phyloP scores from a whole-genome alignment of 306 rosid genomes.

The Prunus salicina region DNA sequence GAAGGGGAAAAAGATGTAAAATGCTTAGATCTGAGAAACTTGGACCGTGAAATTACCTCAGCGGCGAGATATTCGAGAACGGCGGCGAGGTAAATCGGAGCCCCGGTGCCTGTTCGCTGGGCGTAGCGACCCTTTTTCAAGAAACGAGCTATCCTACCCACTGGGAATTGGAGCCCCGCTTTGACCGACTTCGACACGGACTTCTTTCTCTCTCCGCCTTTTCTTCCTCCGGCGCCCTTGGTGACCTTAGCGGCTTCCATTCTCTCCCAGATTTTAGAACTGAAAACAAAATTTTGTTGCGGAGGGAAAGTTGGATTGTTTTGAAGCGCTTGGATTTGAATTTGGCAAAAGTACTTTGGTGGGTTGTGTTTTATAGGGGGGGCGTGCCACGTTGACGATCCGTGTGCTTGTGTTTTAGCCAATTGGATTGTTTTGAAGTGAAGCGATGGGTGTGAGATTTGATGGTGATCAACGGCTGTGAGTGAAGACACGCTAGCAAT shows the following conservation, averaged over 20 bases:
- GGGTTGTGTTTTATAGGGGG: conserved; percentile 15
- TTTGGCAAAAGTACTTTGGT: not conserved
- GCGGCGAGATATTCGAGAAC: conserved; percentile 85
- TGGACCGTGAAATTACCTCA: conserved; percentile 36
- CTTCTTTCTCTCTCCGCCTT: conserved; percentile 54
- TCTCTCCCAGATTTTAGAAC: not conserved
- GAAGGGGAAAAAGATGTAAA: too few species aligned
- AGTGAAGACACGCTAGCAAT: conserved; percentile 30
- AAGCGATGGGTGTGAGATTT: not conserved
- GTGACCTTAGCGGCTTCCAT: conserved; percentile 39
- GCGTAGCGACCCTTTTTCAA: conserved; percentile 67
- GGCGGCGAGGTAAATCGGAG: conserved; percentile 73
- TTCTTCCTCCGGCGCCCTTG: conserved; percentile 61
- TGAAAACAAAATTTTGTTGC: conserved; percentile 2
- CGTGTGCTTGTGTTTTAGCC: not conserved
- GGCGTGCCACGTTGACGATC: conserved; percentile 36
- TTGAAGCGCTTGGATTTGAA: not conserved
- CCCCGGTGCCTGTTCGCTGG: conserved; percentile 55
- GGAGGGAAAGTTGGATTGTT: not conserved
- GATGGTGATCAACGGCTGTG: not conserved
- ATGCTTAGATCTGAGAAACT: not conserved
- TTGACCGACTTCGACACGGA: conserved; percentile 61
- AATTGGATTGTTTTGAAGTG: not conserved
- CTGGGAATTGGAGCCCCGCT: conserved; percentile 86
- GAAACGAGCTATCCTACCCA: conserved; percentile 61